phyloP scores from a whole-genome alignment of 768 basidiomycete species.

The Macrolepiota albuminosa region DNA sequence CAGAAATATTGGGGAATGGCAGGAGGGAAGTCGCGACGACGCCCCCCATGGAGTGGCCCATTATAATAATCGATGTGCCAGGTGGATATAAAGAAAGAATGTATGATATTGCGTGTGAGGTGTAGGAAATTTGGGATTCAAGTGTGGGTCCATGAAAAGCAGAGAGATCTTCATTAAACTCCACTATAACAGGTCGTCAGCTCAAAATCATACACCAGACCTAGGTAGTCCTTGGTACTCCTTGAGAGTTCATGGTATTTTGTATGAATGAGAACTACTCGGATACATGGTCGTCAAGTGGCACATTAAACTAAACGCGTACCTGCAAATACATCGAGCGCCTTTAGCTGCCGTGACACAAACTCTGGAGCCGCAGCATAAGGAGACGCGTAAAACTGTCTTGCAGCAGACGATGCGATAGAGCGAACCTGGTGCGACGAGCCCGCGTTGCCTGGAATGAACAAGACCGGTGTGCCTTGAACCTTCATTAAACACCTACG shows the following conservation, averaged over 20 bases:
- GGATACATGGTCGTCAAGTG: background rate
- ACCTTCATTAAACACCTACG: conserved; percentile 1
- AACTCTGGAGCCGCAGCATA: conserved; percentile 51
- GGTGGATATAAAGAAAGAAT: conserved; percentile 74
- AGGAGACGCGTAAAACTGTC: conserved; percentile 72
- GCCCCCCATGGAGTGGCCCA: conserved; percentile 99
- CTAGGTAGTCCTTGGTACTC: background rate
- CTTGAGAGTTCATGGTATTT: background rate
- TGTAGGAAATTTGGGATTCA: conserved; percentile 74
- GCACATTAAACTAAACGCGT: conserved; percentile 16
- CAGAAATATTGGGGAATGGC: conserved; percentile 59
- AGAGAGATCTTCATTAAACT: conserved; percentile 96
- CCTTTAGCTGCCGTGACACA: conserved; percentile 37
- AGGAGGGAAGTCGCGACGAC: conserved; percentile 81
- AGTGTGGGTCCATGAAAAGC: conserved; percentile 92
- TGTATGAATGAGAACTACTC: background rate
- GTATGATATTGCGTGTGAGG: conserved; percentile 64
- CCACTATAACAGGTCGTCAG: conserved; percentile 45
- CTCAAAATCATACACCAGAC: background rate
- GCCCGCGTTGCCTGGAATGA: conserved; percentile 97
- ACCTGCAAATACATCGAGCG: conserved; percentile 88
- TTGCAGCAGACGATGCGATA: conserved; percentile 85
- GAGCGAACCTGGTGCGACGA: conserved; percentile 92
- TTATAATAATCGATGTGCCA: conserved; percentile 60
- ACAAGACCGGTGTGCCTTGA: conserved; percentile 79